phyloP scores from a whole-genome alignment of 1,284 basidiomycete genomes.

The Apiotrichum akiyoshidainum region DNA sequence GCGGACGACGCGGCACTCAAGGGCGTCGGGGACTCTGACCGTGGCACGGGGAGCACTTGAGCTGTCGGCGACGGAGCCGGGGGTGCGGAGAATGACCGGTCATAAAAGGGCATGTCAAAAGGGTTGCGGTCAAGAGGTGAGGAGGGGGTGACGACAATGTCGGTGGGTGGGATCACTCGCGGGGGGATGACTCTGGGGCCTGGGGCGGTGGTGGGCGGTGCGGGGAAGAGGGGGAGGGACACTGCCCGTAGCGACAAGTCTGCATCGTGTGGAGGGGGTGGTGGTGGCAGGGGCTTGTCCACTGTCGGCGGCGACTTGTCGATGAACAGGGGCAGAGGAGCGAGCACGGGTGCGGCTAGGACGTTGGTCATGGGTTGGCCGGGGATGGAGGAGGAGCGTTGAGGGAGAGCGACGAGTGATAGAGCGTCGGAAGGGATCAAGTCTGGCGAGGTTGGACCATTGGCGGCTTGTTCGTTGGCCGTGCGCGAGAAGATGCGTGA shows the following conservation, averaged over 20 bases:
- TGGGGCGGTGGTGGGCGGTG: not conserved
- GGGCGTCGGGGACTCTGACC: not conserved
- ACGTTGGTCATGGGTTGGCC: not conserved
- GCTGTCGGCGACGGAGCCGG: not conserved
- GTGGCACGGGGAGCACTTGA: not conserved
- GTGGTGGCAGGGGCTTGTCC: slow-evolving; percentile 13
- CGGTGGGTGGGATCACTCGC: slow-evolving; percentile 17
- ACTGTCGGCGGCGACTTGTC: slow-evolving; percentile 9
- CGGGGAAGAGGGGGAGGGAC: not conserved
- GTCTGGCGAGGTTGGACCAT: slow-evolving; percentile 5
- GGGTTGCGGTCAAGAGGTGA: slow-evolving; percentile 27
- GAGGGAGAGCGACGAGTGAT: slow-evolving; percentile 12
- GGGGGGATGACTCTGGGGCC: not conserved
- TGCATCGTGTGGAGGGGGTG: slow-evolving; percentile 2
- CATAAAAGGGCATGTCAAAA: slow-evolving; percentile 4
- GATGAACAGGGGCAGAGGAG: not conserved
- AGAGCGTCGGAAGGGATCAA: not conserved
- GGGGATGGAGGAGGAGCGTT: slow-evolving; percentile 16
- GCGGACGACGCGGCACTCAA: no score
- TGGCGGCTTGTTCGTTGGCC: slow-evolving; percentile 19
- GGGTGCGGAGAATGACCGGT: slow-evolving; percentile 7
- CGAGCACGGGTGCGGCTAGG: not conserved
- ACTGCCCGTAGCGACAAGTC: not conserved
- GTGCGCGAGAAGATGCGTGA: slow-evolving; percentile 31
- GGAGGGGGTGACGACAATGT: slow-evolving; percentile 44